Evolutionary conservation across 2,329 filamentous ascomycete species (phyloP), one percentile per base, ranked within the genome.

Genomic region (Ophiocordyceps sinensis): DNA sequence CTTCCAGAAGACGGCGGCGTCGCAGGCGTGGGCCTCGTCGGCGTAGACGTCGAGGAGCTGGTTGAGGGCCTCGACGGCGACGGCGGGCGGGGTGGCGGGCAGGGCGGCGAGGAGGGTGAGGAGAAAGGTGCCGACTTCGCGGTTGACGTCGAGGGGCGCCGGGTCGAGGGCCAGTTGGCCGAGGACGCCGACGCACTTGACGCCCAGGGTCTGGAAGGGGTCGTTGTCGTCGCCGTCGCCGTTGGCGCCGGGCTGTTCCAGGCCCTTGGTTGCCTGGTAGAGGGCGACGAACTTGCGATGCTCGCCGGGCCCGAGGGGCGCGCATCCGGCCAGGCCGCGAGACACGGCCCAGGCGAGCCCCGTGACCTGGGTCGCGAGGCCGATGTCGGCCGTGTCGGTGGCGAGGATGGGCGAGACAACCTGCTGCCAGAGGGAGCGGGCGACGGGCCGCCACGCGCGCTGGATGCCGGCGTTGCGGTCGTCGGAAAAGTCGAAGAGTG

Each of bases 1-100:
- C 49, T 68, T 67, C 72, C 77, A 80, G 57, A 82, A 83, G 3
- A 82, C 77, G 23, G 71, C 66, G 43, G 61, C 64, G 53, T 82
- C 79, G 52, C 71, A 78, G 11, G 66, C 61, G 41, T 63, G 66
- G 12, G 64, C 65, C 54, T 77, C 75, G 52, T 82, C 74, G 23
- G 68, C 72, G 57, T 82, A 83, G 8, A 83, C 67, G 49, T 82
- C 79, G 48, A 80, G 79, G 15, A 83, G 46, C 55, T 80, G 75
- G 57, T 82, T 75, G 36, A 82, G 60, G 14, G 75, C 73, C 59
- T 82, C 78, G 28, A 82, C 67, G 5, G 66, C 65, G 37, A 80
- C 74, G 2, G 75, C 77, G 2, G 67, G 58, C 2, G 73, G 64
- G 1, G 70, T 71, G 36, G 68, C 61, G 5, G 75, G 72, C 15